These are phyloP conservation scores for Hippophae tibetana DNA, from an alignment of 306 rosid species.

Conservation along the genomic window DNA sequence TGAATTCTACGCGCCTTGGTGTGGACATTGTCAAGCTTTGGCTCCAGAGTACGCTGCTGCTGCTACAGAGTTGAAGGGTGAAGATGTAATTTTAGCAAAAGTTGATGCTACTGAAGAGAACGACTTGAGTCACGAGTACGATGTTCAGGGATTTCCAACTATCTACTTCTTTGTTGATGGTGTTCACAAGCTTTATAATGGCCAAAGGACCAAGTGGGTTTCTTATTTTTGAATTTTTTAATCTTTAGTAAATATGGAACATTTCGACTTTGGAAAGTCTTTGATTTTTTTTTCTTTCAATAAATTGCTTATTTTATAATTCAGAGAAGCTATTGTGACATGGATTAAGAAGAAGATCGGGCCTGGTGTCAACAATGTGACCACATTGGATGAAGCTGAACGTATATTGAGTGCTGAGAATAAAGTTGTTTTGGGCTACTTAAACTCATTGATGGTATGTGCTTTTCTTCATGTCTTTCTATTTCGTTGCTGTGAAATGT, in stretches of 20 bases:
- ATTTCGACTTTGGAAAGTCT: no score
- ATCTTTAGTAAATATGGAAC: not conserved
- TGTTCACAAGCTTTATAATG: slow-evolving; percentile 62
- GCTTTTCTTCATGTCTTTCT: not conserved
- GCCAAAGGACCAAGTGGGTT: slow-evolving; percentile 71
- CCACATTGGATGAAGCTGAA: slow-evolving; percentile 71
- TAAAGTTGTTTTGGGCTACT: slow-evolving; percentile 76
- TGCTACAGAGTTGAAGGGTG: slow-evolving; percentile 71
- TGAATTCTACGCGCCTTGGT: slow-evolving; percentile 98
- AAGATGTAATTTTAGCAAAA: slow-evolving; percentile 64
- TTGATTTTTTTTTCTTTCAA: no score
- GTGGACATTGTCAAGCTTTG: slow-evolving; percentile 94
- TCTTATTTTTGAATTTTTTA: not conserved
- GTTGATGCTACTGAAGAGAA: slow-evolving; percentile 87
- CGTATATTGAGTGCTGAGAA: slow-evolving; percentile 53
- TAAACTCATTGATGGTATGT: slow-evolving; percentile 76
- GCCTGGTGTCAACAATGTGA: slow-evolving; percentile 72
- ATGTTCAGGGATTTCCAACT: slow-evolving; percentile 84
- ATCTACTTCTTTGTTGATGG: slow-evolving; percentile 68
- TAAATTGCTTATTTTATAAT: not conserved
- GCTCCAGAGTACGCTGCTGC: slow-evolving; percentile 91
- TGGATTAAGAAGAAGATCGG: slow-evolving; percentile 98
- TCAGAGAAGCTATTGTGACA: slow-evolving; percentile 71
- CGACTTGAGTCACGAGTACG: slow-evolving; percentile 68
- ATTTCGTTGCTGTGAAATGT: no score